Evolutionary conservation across 768 basidiomycete species (phyloP).

Genomic region (Tephrocybe sp.): DNA sequence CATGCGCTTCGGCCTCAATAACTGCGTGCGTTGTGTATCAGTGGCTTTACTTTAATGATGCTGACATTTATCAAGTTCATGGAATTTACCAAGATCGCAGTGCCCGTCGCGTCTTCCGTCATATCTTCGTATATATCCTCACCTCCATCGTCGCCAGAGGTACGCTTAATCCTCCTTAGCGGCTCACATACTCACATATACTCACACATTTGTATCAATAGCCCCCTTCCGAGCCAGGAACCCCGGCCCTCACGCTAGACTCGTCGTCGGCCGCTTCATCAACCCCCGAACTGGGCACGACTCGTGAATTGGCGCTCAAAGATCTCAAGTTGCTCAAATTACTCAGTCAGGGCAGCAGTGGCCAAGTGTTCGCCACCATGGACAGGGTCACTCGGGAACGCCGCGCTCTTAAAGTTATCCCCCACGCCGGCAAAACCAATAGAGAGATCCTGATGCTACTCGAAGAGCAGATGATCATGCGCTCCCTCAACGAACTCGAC

Average conservation of each 20-base stretch:
- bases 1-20: neutral
- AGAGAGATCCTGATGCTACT: conserved; percentile 16
- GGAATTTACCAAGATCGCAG: neutral
- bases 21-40: neutral
- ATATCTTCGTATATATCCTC: neutral
- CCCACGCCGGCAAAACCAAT: conserved; percentile 20
- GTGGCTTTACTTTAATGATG: neutral
- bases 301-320: neutral
- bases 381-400: conserved; percentile 20
- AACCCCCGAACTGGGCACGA: neutral
- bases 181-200: neutral
- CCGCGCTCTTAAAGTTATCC: conserved; percentile 29
- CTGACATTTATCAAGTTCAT: neutral
- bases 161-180: neutral
- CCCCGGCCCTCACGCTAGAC: neutral
- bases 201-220: neutral
- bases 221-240: neutral
- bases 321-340: conserved; percentile 20
- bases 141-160: neutral
- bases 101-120: neutral
- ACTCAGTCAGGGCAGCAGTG: conserved; percentile 27
- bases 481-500: conserved; percentile 14
- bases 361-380: conserved; percentile 27
- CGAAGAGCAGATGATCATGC: conserved; percentile 20
- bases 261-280: neutral